Base-by-base conservation (phyloP, 2,329 filamentous ascomycete genomes). In the Beauveria rudraprayagi region DNA sequence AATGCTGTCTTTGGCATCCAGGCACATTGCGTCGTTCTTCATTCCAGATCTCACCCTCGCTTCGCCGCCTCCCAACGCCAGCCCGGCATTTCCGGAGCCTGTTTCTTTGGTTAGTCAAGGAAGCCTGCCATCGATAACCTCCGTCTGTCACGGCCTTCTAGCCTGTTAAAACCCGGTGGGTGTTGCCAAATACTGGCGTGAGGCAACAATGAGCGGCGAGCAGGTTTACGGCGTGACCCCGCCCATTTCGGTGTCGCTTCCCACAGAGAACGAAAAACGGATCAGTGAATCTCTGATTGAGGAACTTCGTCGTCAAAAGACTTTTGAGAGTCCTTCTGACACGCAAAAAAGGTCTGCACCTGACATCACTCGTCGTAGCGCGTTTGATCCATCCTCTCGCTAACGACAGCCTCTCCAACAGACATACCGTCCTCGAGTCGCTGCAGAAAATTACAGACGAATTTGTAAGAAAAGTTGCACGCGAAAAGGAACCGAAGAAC, bases 221-320 rank as follows among this genome's bases (percentile, higher is more conserved):
- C 75, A 76, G 58, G 69, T 69, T 66, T 77, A 67, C 63, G 93
- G 93, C 70, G 84, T 95, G 52, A 97, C 92, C 62, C 87, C 88
- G 67, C 89, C 94, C 52, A 90, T 99, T 43, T 96, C 92, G 22
- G 82, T 81, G 14, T 79, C 81, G 24, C 80, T 92, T 26, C 94
- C 94, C 5, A 94, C 89, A 1, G 83, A 88, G 60, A 78, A 83
- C 43, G 93, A 99, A 73, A 83, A 88, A 61, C 82, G 87, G 65
- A 84, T 89, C 56, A 95, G 91, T 68, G 87, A 91, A 66, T 81
- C 87, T 61, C 83, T 99, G 50, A 83, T 96, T 61, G 85, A 90
- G 61, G 92, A 97, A 75, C 78, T 99, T 63, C 91, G 91, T 72
- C 81, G 81, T 46, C 90, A 97, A 75, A 93, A 95, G 75, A 96